These are phyloP conservation scores for Fusarium tanahbumbuense DNA, from an alignment of 2,329 filamentous ascomycete genomes.

Conservation along the genomic window DNA sequence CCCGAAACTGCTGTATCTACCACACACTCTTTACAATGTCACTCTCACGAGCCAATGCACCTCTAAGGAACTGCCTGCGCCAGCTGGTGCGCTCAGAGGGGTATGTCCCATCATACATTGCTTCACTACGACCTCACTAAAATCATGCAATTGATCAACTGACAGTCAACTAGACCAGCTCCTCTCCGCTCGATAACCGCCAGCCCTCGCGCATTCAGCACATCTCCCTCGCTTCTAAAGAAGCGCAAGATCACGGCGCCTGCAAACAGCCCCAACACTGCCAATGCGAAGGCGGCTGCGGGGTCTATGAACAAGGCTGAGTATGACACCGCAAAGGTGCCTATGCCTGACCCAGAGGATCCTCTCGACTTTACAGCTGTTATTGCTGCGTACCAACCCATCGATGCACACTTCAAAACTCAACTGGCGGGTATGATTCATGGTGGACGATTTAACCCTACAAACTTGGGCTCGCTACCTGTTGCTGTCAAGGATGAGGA, in stretches of 20 bases:
- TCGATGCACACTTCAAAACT: slow-evolving; percentile 58
- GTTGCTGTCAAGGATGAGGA: slow-evolving; percentile 53
- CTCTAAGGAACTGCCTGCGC: slow-evolving; percentile 38
- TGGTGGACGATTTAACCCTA: slow-evolving; percentile 65
- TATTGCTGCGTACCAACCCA: slow-evolving; percentile 55
- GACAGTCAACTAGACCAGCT: slow-evolving; percentile 25
- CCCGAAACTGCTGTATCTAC: background rate
- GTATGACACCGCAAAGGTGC: slow-evolving; percentile 36
- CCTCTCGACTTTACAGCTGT: slow-evolving; percentile 64
- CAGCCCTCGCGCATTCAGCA: slow-evolving; percentile 47
- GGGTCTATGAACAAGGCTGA: slow-evolving; percentile 34
- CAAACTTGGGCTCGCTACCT: slow-evolving; percentile 59
- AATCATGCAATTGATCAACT: slow-evolving; percentile 28
- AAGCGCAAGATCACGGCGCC: slow-evolving; percentile 54
- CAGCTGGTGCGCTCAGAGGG: slow-evolving; percentile 41
- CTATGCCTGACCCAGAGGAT: slow-evolving; percentile 54
- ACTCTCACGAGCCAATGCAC: slow-evolving; percentile 42
- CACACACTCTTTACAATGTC: slow-evolving; percentile 31
- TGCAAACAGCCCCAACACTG: slow-evolving; percentile 46
- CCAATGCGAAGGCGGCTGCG: slow-evolving; percentile 31
- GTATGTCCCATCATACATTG: slow-evolving; percentile 20
- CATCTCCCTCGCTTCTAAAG: slow-evolving; percentile 49
- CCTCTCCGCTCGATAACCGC: slow-evolving; percentile 28
- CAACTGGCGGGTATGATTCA: slow-evolving; percentile 55
- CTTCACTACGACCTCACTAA: background rate